Base-by-base conservation (phyloP, 1,284 basidiomycete genomes). In the Leccinum fallax region DNA sequence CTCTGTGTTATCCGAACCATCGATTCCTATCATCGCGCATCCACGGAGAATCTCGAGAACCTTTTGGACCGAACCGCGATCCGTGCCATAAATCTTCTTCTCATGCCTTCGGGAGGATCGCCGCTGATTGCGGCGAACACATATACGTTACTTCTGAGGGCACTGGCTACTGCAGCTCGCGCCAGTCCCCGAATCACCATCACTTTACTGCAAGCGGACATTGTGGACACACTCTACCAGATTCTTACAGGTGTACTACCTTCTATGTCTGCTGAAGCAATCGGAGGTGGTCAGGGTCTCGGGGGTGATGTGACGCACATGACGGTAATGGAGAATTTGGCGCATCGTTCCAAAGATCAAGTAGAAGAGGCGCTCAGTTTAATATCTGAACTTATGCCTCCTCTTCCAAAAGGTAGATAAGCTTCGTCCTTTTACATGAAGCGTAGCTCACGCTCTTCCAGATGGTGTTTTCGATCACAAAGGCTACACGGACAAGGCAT, bases 311-410 rank as follows among this genome's bases (percentile, higher is more conserved):
- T 95, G 7, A 92, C 93, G 4, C 96, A 98, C 74, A 96, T 98
- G 93, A 92, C 94, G 7, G 93, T 99, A 38, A 93, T 98, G 86
- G 94, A 98, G 78, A 98, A 97, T 74, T 80, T 99, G 38, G 95
- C 95, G 0, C 95, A 98, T 75, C 85, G 95, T 43, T 93, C 97
- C 10, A 98, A 98, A 78, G 97, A 98, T 67, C 95, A 97, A 74
- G 86, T 98, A 6, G 95, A 97, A 76, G 95, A 98, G 77, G 89
- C 93, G 0, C 79, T 98, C 28, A 90, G 89, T 65, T 83, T 98
- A 19, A 82, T 96, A 26, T 92, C 91, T 40, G 96, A 98, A 73
- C 78, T 98, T 16, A 85, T 98, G 77, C 96, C 96, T 1, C 93
- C 96, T 8, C 77, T 95, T 30, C 93, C 95, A 0, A 93, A 92